These are phyloP conservation scores for Begonia loranthoides DNA, from an alignment of 306 rosid genomes.

Conservation along the genomic window DNA sequence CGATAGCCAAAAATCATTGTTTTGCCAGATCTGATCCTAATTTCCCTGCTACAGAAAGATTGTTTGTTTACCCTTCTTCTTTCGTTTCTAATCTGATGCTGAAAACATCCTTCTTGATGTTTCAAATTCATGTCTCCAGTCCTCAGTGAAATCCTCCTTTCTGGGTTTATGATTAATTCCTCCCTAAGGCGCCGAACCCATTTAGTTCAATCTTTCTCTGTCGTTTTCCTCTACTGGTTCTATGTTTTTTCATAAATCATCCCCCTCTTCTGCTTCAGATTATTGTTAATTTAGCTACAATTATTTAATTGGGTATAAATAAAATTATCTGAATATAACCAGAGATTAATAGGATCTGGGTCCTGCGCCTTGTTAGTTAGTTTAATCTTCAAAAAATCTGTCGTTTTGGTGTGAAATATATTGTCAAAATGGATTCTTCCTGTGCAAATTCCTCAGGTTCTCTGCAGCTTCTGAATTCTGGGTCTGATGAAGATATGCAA, in stretches of 20 bases:
- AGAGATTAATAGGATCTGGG: neutral
- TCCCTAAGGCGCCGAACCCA: slow-evolving; percentile 53
- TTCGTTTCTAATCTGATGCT: slow-evolving; percentile 12
- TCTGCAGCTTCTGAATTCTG: slow-evolving; percentile 23
- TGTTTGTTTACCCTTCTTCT: neutral
- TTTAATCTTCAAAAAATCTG: neutral
- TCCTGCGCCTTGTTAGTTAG: slow-evolving; percentile 7
- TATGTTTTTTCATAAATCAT: slow-evolving; percentile 43
- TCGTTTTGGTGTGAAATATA: neutral
- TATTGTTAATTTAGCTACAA: neutral
- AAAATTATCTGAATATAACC: slow-evolving; percentile 3
- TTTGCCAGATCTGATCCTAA: neutral
- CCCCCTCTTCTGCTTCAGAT: neutral
- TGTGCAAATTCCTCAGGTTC: slow-evolving; percentile 35
- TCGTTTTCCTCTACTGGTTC: slow-evolving; percentile 58
- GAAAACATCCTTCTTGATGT: slow-evolving; percentile 18
- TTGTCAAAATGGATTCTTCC: slow-evolving; percentile 18
- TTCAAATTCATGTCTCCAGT: slow-evolving; percentile 63
- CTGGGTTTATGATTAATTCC: slow-evolving; percentile 49
- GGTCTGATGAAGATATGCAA: slow-evolving; percentile 36
- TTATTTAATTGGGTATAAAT: neutral
- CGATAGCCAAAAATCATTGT: neutral
- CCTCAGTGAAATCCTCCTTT: slow-evolving; percentile 59
- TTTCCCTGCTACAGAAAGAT: slow-evolving; percentile 1
- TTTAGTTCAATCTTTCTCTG: slow-evolving; percentile 58